A percentile compares a stretch with the other conserved stretches of the same genome.
phyloP scores from a whole-genome alignment of 2,329 filamentous ascomycete species.

The Botrytis tulipae region DNA sequence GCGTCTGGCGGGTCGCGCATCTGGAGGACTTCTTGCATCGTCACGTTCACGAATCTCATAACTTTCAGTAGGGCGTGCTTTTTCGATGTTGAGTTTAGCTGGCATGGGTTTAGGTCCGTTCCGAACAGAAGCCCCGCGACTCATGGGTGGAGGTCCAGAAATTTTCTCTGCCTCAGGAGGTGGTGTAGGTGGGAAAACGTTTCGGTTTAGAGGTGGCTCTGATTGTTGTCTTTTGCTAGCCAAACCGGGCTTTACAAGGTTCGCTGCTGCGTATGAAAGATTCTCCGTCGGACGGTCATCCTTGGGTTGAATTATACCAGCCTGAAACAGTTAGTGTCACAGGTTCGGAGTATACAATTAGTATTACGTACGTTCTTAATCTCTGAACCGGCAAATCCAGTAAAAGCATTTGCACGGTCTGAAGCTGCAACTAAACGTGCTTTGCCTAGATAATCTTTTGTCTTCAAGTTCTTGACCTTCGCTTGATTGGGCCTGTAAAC shows the following conservation, averaged over 20 bases:
- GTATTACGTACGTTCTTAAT: constrained; percentile 63
- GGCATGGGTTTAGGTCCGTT: constrained; percentile 60
- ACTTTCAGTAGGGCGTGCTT: constrained; percentile 48
- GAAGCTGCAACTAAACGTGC: constrained; percentile 89
- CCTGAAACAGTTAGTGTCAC: constrained; percentile 41
- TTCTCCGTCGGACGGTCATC: constrained; percentile 82
- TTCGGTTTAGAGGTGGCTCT: constrained; percentile 74
- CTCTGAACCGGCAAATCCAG: constrained; percentile 76
- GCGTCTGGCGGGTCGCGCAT: constrained; percentile 32
- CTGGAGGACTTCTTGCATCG: constrained; percentile 40
- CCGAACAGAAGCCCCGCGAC: constrained; percentile 59
- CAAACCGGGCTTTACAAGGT: constrained; percentile 84
- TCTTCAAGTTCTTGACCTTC: constrained; percentile 97
- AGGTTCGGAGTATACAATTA: constrained; percentile 17
- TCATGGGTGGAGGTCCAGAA: constrained; percentile 40
- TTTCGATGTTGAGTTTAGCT: constrained; percentile 62
- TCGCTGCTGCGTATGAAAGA: constrained; percentile 88
- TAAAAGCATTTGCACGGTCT: constrained; percentile 76
- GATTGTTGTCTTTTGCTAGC: constrained; percentile 80
- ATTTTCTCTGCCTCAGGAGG: constrained; percentile 82
- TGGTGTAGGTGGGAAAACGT: constrained; percentile 95
- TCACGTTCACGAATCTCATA: constrained; percentile 36
- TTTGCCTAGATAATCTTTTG: constrained; percentile 96
- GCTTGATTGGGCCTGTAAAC: constrained; percentile 95
- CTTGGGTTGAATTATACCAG: constrained; percentile 54